Evolutionary conservation across 2,329 filamentous ascomycete species (phyloP).

Genomic region (Stagonosporopsis tanaceti): DNA sequence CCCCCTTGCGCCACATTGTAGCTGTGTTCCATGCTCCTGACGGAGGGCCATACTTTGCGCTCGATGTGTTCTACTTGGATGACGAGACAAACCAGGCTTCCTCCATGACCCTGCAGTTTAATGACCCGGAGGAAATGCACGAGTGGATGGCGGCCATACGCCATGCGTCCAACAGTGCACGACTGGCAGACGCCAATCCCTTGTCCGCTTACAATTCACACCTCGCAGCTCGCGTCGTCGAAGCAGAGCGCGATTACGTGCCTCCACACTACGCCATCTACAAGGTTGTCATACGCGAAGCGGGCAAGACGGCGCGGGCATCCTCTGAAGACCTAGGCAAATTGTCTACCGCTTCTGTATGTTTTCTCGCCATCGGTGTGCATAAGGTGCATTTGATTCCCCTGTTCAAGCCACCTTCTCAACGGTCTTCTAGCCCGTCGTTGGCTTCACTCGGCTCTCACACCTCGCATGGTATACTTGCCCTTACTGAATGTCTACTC

Average conservation of each 20-base stretch:
- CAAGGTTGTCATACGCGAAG: conserved; percentile 71
- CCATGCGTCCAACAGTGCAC: conserved; percentile 64
- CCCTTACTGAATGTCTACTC: conserved; percentile 66
- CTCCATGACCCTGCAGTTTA: conserved; percentile 70
- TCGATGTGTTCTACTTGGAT: conserved; percentile 73
- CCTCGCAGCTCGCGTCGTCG: conserved; percentile 68
- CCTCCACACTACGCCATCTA: conserved; percentile 72
- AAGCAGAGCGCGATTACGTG: conserved; percentile 73
- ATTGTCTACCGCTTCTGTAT: conserved; percentile 66
- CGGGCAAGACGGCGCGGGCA: conserved; percentile 63
- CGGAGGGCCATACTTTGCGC: conserved; percentile 69
- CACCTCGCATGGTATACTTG: conserved; percentile 69
- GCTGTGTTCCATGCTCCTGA: conserved; percentile 73
- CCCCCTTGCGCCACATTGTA: conserved; percentile 71
- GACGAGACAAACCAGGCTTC: conserved; percentile 68
- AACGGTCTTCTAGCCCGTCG: conserved; percentile 63
- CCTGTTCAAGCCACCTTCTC: conserved; percentile 64
- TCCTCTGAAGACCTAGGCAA: conserved; percentile 74
- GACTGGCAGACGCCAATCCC: conserved; percentile 59
- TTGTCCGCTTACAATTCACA: conserved; percentile 68
- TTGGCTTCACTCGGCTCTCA: conserved; percentile 60
- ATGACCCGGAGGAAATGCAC: conserved; percentile 70
- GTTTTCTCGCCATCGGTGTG: conserved; percentile 73
- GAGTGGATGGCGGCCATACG: conserved; percentile 71
- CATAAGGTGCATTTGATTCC: conserved; percentile 75